Evolutionary conservation across 1,284 basidiomycete species (phyloP).

Genomic region (Puccinia triticina): DNA sequence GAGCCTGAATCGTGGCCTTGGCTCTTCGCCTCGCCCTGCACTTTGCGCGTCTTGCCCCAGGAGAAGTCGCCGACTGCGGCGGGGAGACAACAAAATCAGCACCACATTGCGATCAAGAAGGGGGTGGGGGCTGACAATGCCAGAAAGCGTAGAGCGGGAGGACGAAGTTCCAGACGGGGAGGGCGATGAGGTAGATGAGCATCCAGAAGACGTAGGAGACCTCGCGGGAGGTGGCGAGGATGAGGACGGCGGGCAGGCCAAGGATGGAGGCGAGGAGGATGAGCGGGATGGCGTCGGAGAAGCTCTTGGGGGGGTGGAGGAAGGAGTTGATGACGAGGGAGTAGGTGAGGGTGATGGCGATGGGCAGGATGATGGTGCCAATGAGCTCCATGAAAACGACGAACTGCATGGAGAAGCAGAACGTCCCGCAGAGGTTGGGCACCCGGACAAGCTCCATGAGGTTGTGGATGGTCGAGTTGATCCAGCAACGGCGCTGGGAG

Average conservation of each 20-base stretch:
- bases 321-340: conserved; percentile 76
- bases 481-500: conserved; percentile 93
- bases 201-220: conserved; percentile 97
- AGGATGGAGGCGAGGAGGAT: too few species aligned
- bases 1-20: conserved; percentile 39
- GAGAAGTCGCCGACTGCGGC: conserved; percentile 83
- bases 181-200: conserved; percentile 91
- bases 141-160: conserved; percentile 94
- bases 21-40: conserved; percentile 78
- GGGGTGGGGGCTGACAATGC: conserved; percentile 67
- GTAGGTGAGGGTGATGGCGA: conserved; percentile 90
- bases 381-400: conserved; percentile 98
- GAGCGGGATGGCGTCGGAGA: conserved; percentile 91
- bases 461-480: conserved; percentile 99
- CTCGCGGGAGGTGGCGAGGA: conserved; percentile 90
- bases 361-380: conserved; percentile 90
- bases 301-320: conserved; percentile 77
- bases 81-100: not conserved
- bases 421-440: conserved; percentile 75
- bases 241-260: conserved; percentile 88
- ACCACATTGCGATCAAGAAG: not conserved
- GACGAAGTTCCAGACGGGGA: too few species aligned
- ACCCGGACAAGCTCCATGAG: conserved; percentile 98
- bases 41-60: conserved; percentile 98
- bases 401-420: conserved; percentile 68